Conservation (phyloP, 2,329 filamentous ascomycete genomes). For the Monosporascus sp. region DNA sequence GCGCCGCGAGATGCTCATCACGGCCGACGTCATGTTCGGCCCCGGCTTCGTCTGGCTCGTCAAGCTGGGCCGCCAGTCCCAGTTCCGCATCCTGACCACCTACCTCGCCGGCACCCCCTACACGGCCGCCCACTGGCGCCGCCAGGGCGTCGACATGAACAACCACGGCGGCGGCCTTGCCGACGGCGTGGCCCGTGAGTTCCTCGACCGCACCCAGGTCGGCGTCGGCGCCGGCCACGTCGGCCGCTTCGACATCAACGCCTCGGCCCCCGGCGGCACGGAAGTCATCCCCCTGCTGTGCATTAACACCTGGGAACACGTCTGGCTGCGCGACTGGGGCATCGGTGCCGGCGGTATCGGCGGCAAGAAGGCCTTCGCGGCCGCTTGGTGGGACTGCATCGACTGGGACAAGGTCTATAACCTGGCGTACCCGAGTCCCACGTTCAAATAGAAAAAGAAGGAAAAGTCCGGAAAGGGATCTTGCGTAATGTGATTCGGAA, state of each 20-base stretch:
- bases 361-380: conserved; percentile 71
- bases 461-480: neutral
- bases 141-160: conserved; percentile 65
- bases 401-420: conserved; percentile 73
- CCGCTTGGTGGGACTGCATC: conserved; percentile 81
- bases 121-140: conserved; percentile 75
- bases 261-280: conserved; percentile 57
- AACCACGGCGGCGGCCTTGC: conserved; percentile 40
- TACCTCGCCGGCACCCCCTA: conserved; percentile 91
- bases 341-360: conserved; percentile 50
- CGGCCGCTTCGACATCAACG: conserved; percentile 19
- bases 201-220: conserved; percentile 33
- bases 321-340: conserved; percentile 79
- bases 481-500: neutral
- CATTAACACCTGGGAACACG: conserved; percentile 95
- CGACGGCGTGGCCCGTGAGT: conserved; percentile 25
- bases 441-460: conserved; percentile 3
- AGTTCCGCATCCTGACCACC: conserved; percentile 70
- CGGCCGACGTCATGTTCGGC: conserved; percentile 87
- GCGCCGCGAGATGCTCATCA: conserved; percentile 71
- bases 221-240: conserved; percentile 19
- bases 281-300: conserved; percentile 75
- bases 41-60: conserved; percentile 97
- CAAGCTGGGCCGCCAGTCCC: conserved; percentile 39
- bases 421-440: conserved; percentile 20